Base-by-base conservation (phyloP, 768 basidiomycete genomes). In the Amanita exitialis region DNA sequence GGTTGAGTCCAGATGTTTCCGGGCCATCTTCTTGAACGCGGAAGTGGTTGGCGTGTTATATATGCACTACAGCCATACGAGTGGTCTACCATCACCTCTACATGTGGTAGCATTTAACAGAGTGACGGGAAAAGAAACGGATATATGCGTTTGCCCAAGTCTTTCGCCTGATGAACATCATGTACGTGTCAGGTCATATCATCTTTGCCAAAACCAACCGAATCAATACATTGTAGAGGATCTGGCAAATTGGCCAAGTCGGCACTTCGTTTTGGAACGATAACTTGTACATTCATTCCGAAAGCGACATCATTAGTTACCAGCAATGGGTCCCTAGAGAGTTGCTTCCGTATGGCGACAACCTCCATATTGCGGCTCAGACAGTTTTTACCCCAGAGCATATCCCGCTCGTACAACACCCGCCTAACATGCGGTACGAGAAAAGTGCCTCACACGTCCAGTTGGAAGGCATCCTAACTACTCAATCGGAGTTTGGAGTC, bases 41-140 rank as follows among this genome's bases (percentile, higher is more conserved):
- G 62, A 62, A 8, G 54, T 62, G 35, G 58, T 61, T 23, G 65
- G 65, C 16, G 58, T 59, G n/a, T 53, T 66, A 25, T 57, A 56
- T 21, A 56, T 47, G 36, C 48, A 44, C 8, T 36, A 39, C 23
- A 16, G 18, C 23, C n/a, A 18, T 13, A 45, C 43, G 25, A 44
- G 52, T 21, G 15, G 30, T 28, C 7, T 6, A 12, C 44, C 37
- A 10, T 23, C 53, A 13, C 51, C 41, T 18, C 48, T 61, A 12
- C 53, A 54, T 18, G 48, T 64, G 20, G 15, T 58, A 6, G 61
- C 62, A 10, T 43, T 59, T 43, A 63, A 65, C 39, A 52, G 58
- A 36, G 37, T 41, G 18, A 60, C 54, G 3, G 37, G 38, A 27
- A 54, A 47, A 36, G 32, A 53, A 30, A 52, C 57, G 18, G 42